Base-by-base conservation (phyloP, 2,329 filamentous ascomycete genomes). In the Pestalotiopsis sp. region DNA sequence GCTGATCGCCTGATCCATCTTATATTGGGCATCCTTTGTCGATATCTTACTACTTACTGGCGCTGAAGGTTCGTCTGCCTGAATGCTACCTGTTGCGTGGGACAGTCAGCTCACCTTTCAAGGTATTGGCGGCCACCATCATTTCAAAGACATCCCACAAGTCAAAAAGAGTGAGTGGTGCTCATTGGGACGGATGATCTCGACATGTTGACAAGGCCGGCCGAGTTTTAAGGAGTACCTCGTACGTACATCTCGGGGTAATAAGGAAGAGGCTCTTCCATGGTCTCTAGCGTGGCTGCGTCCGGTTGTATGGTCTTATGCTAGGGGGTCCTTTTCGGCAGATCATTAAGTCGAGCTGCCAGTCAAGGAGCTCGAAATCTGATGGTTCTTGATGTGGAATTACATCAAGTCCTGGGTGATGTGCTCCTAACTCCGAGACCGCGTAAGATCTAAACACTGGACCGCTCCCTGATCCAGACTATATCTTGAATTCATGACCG, bases 381-480 rank as follows among this genome's bases (percentile, higher is more conserved):
- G 59, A 36, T 17, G 57, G 57, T 11, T 27, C 14, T 36, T 59
- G 57, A 20, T 7, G 9, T 25, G 14, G 57, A 36, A 27, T 27
- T 27, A 59, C 57, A 27, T 59, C 27, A 59, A 13, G 14, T 59
- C 52, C 23, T 25, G 11, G 27, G 27, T 59, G 27, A 5, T 23
- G 17, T 36, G 27, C 12, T 62, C 27, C 31, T 62, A 62, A 62
- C 59, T 62, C 59, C 59, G 36, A 62, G 59, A 62, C 59, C 31
- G 59, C 57, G 31, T 36, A 62, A 62, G 59, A 36, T 62, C 31
- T 62, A 40, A 62, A 62, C 27, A 20, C 31, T 62, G 59, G 59
- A 20, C 59, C 59, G 17, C 27, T 20, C 25, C 27, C 59, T 36
- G 59, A 52, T 52, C 17, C 45, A n/a, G 25, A 40, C 25, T 62